Evolutionary conservation across 257 asterid genomes (phyloP), one percentile per base, ranked within the genome.

Genomic region (Rehmannia glutinosa): DNA sequence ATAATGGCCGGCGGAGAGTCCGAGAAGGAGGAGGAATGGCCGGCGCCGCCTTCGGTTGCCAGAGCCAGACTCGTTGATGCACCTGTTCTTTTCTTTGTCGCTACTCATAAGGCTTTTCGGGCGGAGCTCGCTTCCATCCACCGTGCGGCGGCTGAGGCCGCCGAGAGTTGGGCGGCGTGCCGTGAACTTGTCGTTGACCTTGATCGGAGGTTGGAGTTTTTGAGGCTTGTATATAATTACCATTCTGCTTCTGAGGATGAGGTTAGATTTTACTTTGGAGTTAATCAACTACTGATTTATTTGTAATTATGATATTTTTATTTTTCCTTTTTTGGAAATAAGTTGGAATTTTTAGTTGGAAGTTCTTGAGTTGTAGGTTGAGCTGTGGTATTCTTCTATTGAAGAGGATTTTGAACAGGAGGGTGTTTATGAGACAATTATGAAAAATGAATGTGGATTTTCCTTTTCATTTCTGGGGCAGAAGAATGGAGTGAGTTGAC

Each of bases 191-290:
- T 80, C 12, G 81, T 53, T 74, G 88, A 78, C 71, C 80, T 86
- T 56, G 55, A 74, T 16, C 77, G 85, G 62, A 81, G 89, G 73
- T 66, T 91, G 70, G 85, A 89, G 79, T 91, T 91, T 57, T 75
- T 91, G 80, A 82, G 77, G 78, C 86, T 86, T 50, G 96, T 89
- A 0, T 89, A 69, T 61, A 80, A 79, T 59, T 89, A 89, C 43
- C 96, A 88, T 69, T 79, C 81, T 62, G 83, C 84, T 30, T 94
- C 98, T 51, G 98, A 91, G 79, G 98, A 91, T 62, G 98, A 91
- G 98, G 98, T 91, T 57, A 56, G 78, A 6, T n/a, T 42, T 33
- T 12, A 64, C 33, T 51, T 52, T 27, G 7, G 24, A 19, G 25
- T 53, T 60, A 30, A n/a, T n/a, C n/a, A n/a, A n/a, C n/a, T n/a